These are phyloP conservation scores for Phylloporus sp. DNA, from an alignment of 768 basidiomycete species.

Conservation along the genomic window DNA sequence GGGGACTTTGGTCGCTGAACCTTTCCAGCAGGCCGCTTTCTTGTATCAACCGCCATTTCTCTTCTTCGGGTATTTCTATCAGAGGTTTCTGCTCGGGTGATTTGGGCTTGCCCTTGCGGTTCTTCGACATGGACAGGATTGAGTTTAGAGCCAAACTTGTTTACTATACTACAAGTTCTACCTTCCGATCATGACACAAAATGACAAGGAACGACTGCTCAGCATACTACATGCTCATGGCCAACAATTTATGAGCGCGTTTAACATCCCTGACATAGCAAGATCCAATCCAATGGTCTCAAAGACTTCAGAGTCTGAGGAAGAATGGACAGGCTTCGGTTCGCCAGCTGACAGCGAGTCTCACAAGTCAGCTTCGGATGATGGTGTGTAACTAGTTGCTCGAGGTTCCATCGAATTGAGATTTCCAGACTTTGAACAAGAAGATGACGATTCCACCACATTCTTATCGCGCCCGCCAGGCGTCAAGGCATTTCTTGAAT, in stretches of 20 bases:
- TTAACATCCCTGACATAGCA: conserved; percentile 26
- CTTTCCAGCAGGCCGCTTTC: conserved; percentile 56
- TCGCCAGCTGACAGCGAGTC: neutral
- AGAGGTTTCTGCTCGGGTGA: conserved; percentile 13
- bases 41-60: conserved; percentile 73
- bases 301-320: conserved; percentile 23
- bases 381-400: conserved; percentile 7
- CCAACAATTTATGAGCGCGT: conserved; percentile 41
- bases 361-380: conserved; percentile 12
- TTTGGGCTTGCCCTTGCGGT: conserved; percentile 17
- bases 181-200: conserved; percentile 10
- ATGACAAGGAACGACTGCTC: conserved; percentile 33
- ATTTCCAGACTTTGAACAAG: conserved; percentile 36
- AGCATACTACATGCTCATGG: conserved; percentile 42
- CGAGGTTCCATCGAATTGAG: neutral
- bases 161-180: neutral
- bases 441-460: conserved; percentile 43
- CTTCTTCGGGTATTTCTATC: conserved; percentile 63
- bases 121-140: conserved; percentile 26
- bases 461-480: conserved; percentile 34
- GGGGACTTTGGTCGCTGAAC: conserved; percentile 13
- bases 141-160: conserved; percentile 8
- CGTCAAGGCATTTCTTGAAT: conserved; percentile 56
- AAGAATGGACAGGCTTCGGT: conserved; percentile 42
- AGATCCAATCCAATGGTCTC: conserved; percentile 14